Evolutionary conservation across 495 filamentous ascomycete species (phyloP).

Genomic region (Apodospora peruviana): DNA sequence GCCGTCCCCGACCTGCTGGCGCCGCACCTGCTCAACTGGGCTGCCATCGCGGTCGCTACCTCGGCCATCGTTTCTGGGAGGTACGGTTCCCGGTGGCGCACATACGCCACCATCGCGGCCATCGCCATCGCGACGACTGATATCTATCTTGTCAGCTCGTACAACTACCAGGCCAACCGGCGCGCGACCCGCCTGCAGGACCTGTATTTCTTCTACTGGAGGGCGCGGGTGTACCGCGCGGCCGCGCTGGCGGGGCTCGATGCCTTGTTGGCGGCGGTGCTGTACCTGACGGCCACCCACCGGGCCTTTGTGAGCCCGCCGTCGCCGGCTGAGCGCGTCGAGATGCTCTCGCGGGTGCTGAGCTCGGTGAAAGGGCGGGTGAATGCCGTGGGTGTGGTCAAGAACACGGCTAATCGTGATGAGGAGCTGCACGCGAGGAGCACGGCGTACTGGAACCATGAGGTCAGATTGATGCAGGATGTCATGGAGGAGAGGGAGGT

Average conservation of each 20-base stretch:
- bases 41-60: conserved; percentile 62
- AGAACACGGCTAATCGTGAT: conserved; percentile 50
- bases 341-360: conserved; percentile 33
- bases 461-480: conserved; percentile 49
- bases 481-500: conserved; percentile 59
- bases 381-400: conserved; percentile 47
- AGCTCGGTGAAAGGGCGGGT: conserved; percentile 36
- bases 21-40: conserved; percentile 74
- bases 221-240: conserved; percentile 52
- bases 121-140: conserved; percentile 58
- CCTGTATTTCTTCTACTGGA: conserved; percentile 65
- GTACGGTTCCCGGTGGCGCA: conserved; percentile 62
- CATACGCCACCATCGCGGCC: conserved; percentile 57
- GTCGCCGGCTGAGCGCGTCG: conserved; percentile 42
- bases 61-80: conserved; percentile 46
- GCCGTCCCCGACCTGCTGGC: conserved; percentile 65
- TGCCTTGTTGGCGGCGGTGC: conserved; percentile 47
- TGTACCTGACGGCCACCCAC: conserved; percentile 75
- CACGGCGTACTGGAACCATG: conserved; percentile 47
- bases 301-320: conserved; percentile 47
- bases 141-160: conserved; percentile 50
- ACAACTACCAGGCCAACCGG: conserved; percentile 57
- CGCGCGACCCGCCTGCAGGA: conserved; percentile 52
- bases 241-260: conserved; percentile 58
- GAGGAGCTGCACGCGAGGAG: conserved; percentile 42